Base-by-base conservation (phyloP, 495 filamentous ascomycete genomes). In the Penicillium lividum region DNA sequence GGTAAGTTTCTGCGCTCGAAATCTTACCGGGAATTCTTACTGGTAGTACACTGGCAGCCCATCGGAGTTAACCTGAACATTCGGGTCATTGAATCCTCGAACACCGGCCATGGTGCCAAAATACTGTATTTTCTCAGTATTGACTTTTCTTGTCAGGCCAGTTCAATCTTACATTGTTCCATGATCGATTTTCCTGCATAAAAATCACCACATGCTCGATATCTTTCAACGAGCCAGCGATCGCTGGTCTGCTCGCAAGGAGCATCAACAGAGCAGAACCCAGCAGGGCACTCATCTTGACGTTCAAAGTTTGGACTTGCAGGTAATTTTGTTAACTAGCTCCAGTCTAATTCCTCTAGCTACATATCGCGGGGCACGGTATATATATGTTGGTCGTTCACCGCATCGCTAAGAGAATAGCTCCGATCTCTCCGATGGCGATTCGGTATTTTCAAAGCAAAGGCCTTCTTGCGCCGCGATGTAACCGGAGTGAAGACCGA, bases 171-270 rank as follows among this genome's bases (percentile, higher is more conserved):
- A 73, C 74, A 45, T 59, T 69, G 50, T 77, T 73, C 67, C 68
- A 75, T 10, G 73, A 65, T 27, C 75, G 63, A 56, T 79, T 80
- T 66, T 82, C 81, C 63, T 84, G 81, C 81, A 84, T 84, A 69
- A 84, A 84, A 30, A 84, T 75, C 6, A 84, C 75, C 15, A 84
- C 80, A 77, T 84, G 81, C 31, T 84, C 72, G 56, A 84, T 81
- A 61, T 82, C 79, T 25, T 71, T 72, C 29, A 84, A 58, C 13
- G 78, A 77, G 3, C 74, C 80, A 33, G 70, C 75, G 13, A 45
- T 22, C 8, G 61, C 73, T 48, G 68, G 68, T 10, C 48, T 53
- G 44, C 51, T 61, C 34, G 49, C 59, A 27, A 72, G 56, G 25
- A 68, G 55, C 47, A 68, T 33, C 7, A 58, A 45, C 9, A 75